Evolutionary conservation across 2,329 filamentous ascomycete genomes (phyloP).

Genomic region (Fusarium drepaniforme): DNA sequence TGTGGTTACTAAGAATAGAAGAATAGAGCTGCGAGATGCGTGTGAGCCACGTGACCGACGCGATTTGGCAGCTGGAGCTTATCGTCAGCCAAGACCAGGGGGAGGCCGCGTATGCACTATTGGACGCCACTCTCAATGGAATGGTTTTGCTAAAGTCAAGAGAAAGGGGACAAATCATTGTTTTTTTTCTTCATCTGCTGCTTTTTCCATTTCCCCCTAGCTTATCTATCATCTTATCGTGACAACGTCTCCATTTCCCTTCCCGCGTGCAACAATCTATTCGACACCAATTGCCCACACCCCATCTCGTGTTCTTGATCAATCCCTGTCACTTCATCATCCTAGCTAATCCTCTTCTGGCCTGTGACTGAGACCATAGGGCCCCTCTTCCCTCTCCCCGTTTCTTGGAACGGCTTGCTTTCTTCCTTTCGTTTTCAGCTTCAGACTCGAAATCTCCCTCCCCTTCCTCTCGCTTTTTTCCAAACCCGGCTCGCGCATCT

Average conservation of each 20-base stretch:
- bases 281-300: constrained; percentile 25
- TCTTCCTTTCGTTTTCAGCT: constrained; percentile 23
- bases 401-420: constrained; percentile 11
- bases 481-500: constrained; percentile 23
- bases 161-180: background rate
- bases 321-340: constrained; percentile 27
- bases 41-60: constrained; percentile 10
- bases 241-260: constrained; percentile 11
- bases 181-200: background rate
- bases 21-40: background rate
- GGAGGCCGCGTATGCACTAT: constrained; percentile 31
- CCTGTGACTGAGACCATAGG: background rate
- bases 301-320: constrained; percentile 34
- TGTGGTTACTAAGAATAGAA: constrained; percentile 26
- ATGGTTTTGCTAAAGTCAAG: constrained; percentile 1
- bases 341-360: constrained; percentile 34
- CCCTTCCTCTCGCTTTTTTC: constrained; percentile 25
- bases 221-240: constrained; percentile 28
- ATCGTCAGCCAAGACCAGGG: constrained; percentile 2
- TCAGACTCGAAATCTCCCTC: constrained; percentile 8
- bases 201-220: background rate
- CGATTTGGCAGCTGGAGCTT: constrained; percentile 5
- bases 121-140: constrained; percentile 23
- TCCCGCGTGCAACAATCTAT: constrained; percentile 32
- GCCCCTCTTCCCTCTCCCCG: constrained; percentile 1